Conservation (phyloP, 75 land plant genomes). For the Picea sitchensis region DNA sequence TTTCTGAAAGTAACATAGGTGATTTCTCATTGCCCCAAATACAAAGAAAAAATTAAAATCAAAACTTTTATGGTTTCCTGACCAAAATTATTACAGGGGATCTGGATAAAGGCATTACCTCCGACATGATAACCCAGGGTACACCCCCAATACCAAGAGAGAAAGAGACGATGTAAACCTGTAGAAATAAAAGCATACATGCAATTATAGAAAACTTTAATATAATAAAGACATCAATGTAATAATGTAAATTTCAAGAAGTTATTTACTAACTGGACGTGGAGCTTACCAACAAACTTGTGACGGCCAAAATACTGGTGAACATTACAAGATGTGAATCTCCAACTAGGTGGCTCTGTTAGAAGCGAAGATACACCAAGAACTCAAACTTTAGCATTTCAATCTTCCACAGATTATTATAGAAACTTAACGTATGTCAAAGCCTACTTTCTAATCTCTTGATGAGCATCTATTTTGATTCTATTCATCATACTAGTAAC, state of each 20-base stretch:
- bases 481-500: no score
- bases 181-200: background rate
- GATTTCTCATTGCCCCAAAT: no score
- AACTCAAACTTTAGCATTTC: no score
- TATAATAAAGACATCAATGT: background rate
- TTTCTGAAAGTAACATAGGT: no score
- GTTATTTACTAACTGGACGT: background rate
- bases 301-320: conserved; percentile 1
- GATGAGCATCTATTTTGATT: no score
- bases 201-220: background rate
- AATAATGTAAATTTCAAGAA: background rate
- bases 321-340: conserved; percentile 3
- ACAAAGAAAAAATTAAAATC: no score
- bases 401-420: no score
- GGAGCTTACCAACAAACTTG: conserved; percentile 11
- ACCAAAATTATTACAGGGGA: no score
- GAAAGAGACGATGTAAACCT: conserved; percentile 42
- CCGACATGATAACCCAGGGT: conserved; percentile 82
- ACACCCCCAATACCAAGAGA: conserved; percentile 67
- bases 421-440: no score
- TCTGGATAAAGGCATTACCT: conserved; percentile 7
- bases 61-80: no score
- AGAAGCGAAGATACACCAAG: no score
- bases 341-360: background rate
- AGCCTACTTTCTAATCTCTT: no score